These are phyloP conservation scores for Macroventuria anomochaeta DNA, from an alignment of 2,329 filamentous ascomycete species.

Conservation along the genomic window DNA sequence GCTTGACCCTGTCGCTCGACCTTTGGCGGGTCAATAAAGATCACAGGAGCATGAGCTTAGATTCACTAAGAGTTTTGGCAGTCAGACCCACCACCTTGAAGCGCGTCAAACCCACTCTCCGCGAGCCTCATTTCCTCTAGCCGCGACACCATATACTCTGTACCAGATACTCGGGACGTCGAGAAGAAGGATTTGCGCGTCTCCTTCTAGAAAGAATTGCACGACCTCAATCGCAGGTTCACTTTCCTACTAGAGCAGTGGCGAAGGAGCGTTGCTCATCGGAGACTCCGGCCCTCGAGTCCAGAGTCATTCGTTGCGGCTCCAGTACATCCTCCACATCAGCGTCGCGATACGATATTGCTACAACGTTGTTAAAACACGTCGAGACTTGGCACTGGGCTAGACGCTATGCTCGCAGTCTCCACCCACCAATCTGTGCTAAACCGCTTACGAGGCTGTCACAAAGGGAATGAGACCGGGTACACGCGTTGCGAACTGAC, in stretches of 20 bases:
- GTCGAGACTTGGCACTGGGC: not conserved
- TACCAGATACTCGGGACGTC: conserved; percentile 2
- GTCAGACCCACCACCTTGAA: conserved; percentile 15
- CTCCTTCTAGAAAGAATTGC: not conserved
- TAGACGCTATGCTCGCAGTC: not conserved
- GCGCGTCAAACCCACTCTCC: conserved; percentile 2
- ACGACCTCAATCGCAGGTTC: not conserved
- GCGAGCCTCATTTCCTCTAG: conserved; percentile 7
- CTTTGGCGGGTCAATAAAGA: conserved; percentile 3
- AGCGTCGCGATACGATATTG: not conserved
- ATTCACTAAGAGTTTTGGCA: conserved; percentile 8
- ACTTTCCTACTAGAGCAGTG: not conserved
- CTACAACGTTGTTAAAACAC: not conserved
- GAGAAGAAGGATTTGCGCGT: conserved; percentile 1
- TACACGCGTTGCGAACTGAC: not conserved
- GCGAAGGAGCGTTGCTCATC: not conserved
- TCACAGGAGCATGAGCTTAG: conserved; percentile 6
- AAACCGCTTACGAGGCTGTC: not conserved
- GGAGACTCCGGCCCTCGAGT: conserved; percentile 2
- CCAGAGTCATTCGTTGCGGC: not conserved
- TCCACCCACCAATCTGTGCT: not conserved
- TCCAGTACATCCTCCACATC: not conserved
- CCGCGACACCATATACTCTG: conserved; percentile 8
- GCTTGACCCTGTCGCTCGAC: conserved; percentile 2
- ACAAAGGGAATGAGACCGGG: not conserved